Percentiles rank a stretch among this genome's conserved stretches.
Evolutionary conservation across 2,329 filamentous ascomycete genomes (phyloP).

Genomic region (Fusarium sp.): DNA sequence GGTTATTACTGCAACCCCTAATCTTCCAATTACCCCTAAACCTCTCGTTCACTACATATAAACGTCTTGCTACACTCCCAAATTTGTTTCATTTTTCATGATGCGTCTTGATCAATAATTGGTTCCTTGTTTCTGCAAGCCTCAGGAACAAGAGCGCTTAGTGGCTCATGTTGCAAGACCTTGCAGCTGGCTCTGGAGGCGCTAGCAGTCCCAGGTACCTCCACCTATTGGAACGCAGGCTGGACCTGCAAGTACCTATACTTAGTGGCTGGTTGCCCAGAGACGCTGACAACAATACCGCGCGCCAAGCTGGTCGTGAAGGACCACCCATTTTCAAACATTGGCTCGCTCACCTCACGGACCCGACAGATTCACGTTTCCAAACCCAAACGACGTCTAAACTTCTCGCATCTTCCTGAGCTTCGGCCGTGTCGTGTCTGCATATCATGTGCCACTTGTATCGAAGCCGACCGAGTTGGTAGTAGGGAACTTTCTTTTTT

Average conservation of each 20-base stretch:
- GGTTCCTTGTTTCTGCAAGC: background rate
- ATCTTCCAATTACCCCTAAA: background rate
- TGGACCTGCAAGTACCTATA: constrained; percentile 20
- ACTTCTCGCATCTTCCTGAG: constrained; percentile 23
- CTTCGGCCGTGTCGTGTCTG: constrained; percentile 30
- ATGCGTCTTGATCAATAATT: background rate
- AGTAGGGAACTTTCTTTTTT: constrained; percentile 34
- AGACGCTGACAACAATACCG: constrained; percentile 39
- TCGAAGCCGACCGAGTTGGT: constrained; percentile 38
- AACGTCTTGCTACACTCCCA: background rate
- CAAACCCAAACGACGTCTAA: constrained; percentile 20
- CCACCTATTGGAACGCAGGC: constrained; percentile 26
- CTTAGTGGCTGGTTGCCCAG: constrained; percentile 40
- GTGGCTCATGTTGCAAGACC: constrained; percentile 16
- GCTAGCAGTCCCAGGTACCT: constrained; percentile 18
- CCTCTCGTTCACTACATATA: background rate
- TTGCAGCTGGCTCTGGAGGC: background rate
- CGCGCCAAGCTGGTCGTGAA: constrained; percentile 36
- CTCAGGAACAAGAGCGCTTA: constrained; percentile 19
- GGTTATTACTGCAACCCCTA: background rate
- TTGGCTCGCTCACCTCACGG: constrained; percentile 33
- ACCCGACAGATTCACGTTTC: constrained; percentile 16
- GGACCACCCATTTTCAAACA: constrained; percentile 23
- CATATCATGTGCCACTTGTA: constrained; percentile 42
- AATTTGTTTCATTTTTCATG: background rate